phyloP scores from a whole-genome alignment of 2,329 filamentous ascomycete genomes.

The Cordyceps cicadae region DNA sequence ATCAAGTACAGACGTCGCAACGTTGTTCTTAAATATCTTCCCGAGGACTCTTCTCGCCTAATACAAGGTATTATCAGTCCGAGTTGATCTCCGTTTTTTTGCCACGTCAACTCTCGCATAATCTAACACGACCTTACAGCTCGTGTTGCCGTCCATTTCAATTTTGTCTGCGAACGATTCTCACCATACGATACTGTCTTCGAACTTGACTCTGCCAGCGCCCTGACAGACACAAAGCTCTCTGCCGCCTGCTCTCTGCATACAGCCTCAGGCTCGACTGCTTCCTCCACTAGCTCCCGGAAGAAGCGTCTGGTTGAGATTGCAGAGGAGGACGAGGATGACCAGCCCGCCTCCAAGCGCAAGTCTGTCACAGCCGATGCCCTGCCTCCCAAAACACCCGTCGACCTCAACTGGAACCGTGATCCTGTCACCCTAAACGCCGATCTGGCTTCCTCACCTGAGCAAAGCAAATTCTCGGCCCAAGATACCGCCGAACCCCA shows the following conservation, averaged over 20 bases:
- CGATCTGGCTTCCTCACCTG: conserved; percentile 42
- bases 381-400: conserved; percentile 23
- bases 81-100: not conserved
- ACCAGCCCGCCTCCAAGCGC: conserved; percentile 48
- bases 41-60: conserved; percentile 80
- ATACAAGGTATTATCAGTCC: conserved; percentile 64
- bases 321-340: conserved; percentile 83
- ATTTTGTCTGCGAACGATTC: conserved; percentile 61
- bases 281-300: conserved; percentile 73
- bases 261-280: conserved; percentile 76
- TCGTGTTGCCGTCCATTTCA: conserved; percentile 69
- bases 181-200: conserved; percentile 81
- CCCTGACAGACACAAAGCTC: conserved; percentile 79
- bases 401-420: conserved; percentile 15
- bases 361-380: conserved; percentile 46
- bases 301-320: conserved; percentile 80
- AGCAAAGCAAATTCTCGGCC: conserved; percentile 39
- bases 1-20: conserved; percentile 83
- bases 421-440: conserved; percentile 42
- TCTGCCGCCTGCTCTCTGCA: conserved; percentile 85
- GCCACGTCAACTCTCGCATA: not conserved
- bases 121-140: conserved; percentile 41
- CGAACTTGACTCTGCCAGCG: conserved; percentile 63
- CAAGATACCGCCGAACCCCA: conserved; percentile 42
- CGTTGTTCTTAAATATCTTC: conserved; percentile 86